Evolutionary conservation across 2,329 filamentous ascomycete species (phyloP).

Genomic region (Phaeosphaeriaceae sp.): DNA sequence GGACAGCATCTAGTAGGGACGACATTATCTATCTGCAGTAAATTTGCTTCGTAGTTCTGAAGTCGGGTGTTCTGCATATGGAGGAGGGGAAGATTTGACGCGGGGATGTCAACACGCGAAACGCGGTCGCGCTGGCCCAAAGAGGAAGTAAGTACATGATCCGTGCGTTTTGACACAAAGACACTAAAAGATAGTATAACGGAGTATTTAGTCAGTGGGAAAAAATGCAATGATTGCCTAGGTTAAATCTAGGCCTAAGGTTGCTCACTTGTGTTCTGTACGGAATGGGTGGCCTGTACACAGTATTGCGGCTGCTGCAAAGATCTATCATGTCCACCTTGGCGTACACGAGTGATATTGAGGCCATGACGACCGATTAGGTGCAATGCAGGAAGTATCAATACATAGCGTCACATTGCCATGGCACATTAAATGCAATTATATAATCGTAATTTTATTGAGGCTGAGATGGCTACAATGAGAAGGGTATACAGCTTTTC

Average conservation of each 20-base stretch:
- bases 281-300: too few relatives aligned
- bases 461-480: slow-evolving; percentile 5
- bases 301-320: too few relatives aligned
- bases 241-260: too few relatives aligned
- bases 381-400: not conserved
- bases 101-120: slow-evolving; percentile 30
- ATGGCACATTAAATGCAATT: not conserved
- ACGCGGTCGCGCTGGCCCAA: slow-evolving; percentile 29
- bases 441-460: slow-evolving; percentile 1
- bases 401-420: not conserved
- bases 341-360: too few relatives aligned
- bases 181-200: not conserved
- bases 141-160: slow-evolving; percentile 21
- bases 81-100: slow-evolving; percentile 9
- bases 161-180: slow-evolving; percentile 6
- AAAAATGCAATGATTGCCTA: too few relatives aligned
- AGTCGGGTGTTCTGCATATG: not conserved
- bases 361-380: too few relatives aligned
- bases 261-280: too few relatives aligned
- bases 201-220: too few relatives aligned
- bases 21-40: slow-evolving; percentile 52
- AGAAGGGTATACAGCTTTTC: slow-evolving; percentile 9
- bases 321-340: too few relatives aligned
- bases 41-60: slow-evolving; percentile 10
- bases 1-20: slow-evolving; percentile 57